These are phyloP conservation scores for Sextonia rubra DNA, from an alignment of 164 flowering plant species.

Conservation along the genomic window DNA sequence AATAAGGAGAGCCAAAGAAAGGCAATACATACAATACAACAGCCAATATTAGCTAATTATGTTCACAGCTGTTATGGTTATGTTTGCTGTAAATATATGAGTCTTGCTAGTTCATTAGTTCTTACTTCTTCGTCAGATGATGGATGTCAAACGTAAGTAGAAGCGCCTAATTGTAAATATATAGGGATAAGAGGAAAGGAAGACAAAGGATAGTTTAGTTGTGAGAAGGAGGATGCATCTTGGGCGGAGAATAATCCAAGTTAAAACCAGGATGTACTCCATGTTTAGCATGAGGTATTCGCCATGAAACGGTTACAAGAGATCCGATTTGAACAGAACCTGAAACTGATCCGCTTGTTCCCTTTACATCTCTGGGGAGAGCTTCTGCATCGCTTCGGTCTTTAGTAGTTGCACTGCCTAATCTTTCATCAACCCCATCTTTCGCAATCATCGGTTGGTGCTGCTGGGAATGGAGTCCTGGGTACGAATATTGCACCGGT, in stretches of 20 bases:
- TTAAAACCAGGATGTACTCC: conserved; percentile 26
- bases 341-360: conserved; percentile 9
- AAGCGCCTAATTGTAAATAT: neutral
- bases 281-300: conserved; percentile 23
- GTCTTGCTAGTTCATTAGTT: neutral
- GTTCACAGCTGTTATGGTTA: conserved; percentile 1
- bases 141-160: conserved; percentile 6
- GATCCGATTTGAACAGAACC: conserved; percentile 23
- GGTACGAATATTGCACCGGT: conserved; percentile 2
- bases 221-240: conserved; percentile 68
- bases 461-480: neutral
- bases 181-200: neutral
- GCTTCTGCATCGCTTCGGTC: conserved; percentile 5
- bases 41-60: neutral
- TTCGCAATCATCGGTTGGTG: neutral
- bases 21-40: conserved; percentile 11
- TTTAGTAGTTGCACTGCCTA: conserved; percentile 17
- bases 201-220: conserved; percentile 29
- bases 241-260: conserved; percentile 59
- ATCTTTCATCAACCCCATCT: neutral
- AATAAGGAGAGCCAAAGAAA: conserved; percentile 8
- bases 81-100: conserved; percentile 1
- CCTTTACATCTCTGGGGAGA: conserved; percentile 8
- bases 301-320: conserved; percentile 24
- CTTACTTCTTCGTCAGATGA: neutral